Percentiles rank a stretch among this genome's conserved stretches.
These are phyloP conservation scores for Colletotrichum sp. DNA, from an alignment of 2,329 filamentous ascomycete genomes.

Conservation along the genomic window DNA sequence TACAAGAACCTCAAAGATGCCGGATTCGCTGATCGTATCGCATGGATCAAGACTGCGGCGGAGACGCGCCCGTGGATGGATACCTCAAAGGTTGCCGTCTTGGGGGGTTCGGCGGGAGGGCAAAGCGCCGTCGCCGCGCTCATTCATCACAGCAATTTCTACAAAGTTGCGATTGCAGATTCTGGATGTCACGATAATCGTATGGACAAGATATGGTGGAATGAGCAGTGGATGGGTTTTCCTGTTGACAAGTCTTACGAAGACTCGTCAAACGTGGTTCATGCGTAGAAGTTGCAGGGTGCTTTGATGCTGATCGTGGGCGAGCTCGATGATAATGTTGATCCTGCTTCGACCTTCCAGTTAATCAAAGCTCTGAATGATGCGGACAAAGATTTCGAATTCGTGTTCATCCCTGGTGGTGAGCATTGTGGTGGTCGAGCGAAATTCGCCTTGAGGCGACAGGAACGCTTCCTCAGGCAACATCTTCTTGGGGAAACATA, in stretches of 20 bases:
- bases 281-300: constrained; percentile 29
- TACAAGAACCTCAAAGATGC: constrained; percentile 32
- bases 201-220: constrained; percentile 34
- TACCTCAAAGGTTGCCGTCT: constrained; percentile 28
- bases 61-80: constrained; percentile 31
- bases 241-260: constrained; percentile 31
- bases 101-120: constrained; percentile 32
- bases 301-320: constrained; percentile 32
- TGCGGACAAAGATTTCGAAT: constrained; percentile 31
- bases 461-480: not conserved
- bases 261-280: constrained; percentile 29
- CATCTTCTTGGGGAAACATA: not conserved
- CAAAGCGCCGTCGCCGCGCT: constrained; percentile 30
- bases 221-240: constrained; percentile 35
- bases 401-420: constrained; percentile 29
- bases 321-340: constrained; percentile 31
- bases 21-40: constrained; percentile 31
- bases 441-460: not conserved
- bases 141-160: constrained; percentile 31
- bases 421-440: not conserved
- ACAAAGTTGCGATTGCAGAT: constrained; percentile 29
- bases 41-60: constrained; percentile 31
- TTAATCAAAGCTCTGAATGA: constrained; percentile 28
- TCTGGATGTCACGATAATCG: constrained; percentile 34
- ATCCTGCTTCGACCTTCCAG: constrained; percentile 32